Conservation (phyloP, 352 stramenopile species). For the Pythium biforme region DNA sequence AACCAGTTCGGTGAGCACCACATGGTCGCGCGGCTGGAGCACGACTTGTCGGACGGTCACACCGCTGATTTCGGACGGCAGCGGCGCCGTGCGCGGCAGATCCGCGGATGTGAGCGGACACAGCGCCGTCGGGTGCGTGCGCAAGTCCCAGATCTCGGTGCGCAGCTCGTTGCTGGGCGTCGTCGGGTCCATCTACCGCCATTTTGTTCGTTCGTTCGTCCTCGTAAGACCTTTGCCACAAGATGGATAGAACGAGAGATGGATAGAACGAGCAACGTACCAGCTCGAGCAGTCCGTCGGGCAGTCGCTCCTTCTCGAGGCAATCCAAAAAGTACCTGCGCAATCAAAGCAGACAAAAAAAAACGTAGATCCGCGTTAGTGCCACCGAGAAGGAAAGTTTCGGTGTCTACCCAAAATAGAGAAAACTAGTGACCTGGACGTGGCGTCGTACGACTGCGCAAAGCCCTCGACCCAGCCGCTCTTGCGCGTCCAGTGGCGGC, state of each 20-base stretch:
- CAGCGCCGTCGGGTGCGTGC: conserved; percentile 12
- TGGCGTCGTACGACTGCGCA: conserved; percentile 67
- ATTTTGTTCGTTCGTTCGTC: too few species aligned
- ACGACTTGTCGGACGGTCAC: conserved; percentile 16
- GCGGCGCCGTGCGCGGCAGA: conserved; percentile 15
- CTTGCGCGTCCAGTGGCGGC: conserved; percentile 51
- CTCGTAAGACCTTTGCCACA: too few species aligned
- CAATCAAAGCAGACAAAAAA: too few species aligned
- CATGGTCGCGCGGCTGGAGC: conserved; percentile 13
- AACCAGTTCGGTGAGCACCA: conserved; percentile 12
- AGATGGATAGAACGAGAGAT: too few species aligned
- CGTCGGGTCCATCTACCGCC: conserved; percentile 16
- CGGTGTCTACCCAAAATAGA: too few species aligned
- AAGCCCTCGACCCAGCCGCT: conserved; percentile 62
- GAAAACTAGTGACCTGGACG: conserved; percentile 51
- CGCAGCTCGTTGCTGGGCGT: conserved; percentile 2
- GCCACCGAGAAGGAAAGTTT: too few species aligned
- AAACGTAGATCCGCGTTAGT: too few species aligned
- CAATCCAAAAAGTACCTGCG: conserved; percentile 64
- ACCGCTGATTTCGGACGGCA: neutral
- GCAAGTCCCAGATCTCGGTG: conserved; percentile 30
- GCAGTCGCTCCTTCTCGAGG: conserved; percentile 47
- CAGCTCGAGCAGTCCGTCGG: conserved; percentile 58
- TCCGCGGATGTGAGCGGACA: conserved; percentile 29
- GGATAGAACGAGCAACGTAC: too few species aligned